Evolutionary conservation across 1,139 yeast genomes (phyloP), one percentile per base, ranked within the genome.

Genomic region (Protomyces inouyei): DNA sequence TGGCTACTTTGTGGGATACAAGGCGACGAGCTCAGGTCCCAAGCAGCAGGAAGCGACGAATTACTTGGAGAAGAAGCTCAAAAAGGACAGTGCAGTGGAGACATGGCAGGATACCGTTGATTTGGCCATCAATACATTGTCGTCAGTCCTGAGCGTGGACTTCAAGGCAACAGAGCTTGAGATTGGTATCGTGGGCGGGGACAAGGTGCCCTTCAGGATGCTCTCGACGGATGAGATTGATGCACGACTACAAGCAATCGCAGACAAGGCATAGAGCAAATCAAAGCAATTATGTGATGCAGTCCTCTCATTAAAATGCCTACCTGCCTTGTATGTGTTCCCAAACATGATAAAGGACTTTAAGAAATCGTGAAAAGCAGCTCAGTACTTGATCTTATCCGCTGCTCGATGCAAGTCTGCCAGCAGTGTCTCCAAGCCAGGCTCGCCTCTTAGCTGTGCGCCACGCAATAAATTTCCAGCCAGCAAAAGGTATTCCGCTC

Each of bases 1-100:
- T 10, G 98, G 98, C 3, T 93, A 93, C 77, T 93, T 81, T 74
- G 87, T 90, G 61, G 95, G 96, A 46, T 89, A 88, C 70, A 88
- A 88, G 77, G 98, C 98, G 0, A 88, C 92, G 36, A 85, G 98
- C 25, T 88, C 97, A 1, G 98, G 98, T 2, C 97, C 97, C 64
- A 93, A 93, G 77, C 98, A 91, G 77, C 97, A 92, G 75, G 98
- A 93, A 76, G 91, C 96, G 51, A 86, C 87, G 69, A 91, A 96
- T 55, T 86, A 87, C 71, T 81, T 93, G 73, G 98, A 95, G 75
- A 92, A 95, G 81, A 89, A 88, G 75, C 87, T 87, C 76, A 93
- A 93, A 78, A 56, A 55, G 18, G 55, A 40, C 21, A 60, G 38
- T 12, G 64, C 46, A 14, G 86, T 67, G 97, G 96, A 32, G 89